A percentile compares a stretch with the other conserved stretches of the same genome.
phyloP scores from a whole-genome alignment of 2,329 filamentous ascomycete species.

The Colletotrichum graminicola region DNA sequence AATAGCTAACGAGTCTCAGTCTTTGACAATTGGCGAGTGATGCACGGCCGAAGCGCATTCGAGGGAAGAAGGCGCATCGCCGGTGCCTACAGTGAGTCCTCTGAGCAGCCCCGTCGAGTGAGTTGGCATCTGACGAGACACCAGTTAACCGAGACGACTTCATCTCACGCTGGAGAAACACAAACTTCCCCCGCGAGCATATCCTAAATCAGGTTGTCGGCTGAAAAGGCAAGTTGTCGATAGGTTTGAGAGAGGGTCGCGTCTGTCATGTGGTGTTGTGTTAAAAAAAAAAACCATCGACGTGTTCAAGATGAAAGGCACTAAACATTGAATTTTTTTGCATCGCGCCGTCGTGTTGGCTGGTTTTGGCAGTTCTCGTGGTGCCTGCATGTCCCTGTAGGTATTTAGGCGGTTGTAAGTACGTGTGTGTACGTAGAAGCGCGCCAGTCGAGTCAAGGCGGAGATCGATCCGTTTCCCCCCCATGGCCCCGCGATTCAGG shows the following conservation, averaged over 20 bases:
- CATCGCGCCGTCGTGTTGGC: conserved; percentile 6
- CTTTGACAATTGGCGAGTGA: conserved; percentile 95
- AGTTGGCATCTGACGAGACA: neutral
- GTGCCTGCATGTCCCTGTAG: conserved; percentile 3
- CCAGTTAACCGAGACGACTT: conserved; percentile 85
- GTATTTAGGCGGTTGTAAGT: conserved; percentile 8
- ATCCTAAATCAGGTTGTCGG: conserved; percentile 51
- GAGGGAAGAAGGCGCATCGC: conserved; percentile 88
- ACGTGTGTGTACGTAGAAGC: conserved; percentile 26
- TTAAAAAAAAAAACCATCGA: neutral
- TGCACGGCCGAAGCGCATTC: conserved; percentile 89
- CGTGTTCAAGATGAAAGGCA: neutral
- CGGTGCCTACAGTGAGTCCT: conserved; percentile 86
- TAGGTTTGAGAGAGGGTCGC: neutral
- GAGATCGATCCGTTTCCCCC: conserved; percentile 21
- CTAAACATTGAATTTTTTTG: neutral
- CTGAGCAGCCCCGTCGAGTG: neutral
- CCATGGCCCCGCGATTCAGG: conserved; percentile 40
- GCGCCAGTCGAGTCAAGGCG: conserved; percentile 40
- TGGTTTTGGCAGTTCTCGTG: conserved; percentile 18
- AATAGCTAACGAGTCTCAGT: conserved; percentile 63
- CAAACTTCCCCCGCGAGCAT: conserved; percentile 68
- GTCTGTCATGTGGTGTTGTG: neutral
- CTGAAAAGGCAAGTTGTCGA: conserved; percentile 6
- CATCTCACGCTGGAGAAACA: conserved; percentile 79